Evolutionary conservation across 345 rosid species (phyloP).

Genomic region (Heritiera fomes): DNA sequence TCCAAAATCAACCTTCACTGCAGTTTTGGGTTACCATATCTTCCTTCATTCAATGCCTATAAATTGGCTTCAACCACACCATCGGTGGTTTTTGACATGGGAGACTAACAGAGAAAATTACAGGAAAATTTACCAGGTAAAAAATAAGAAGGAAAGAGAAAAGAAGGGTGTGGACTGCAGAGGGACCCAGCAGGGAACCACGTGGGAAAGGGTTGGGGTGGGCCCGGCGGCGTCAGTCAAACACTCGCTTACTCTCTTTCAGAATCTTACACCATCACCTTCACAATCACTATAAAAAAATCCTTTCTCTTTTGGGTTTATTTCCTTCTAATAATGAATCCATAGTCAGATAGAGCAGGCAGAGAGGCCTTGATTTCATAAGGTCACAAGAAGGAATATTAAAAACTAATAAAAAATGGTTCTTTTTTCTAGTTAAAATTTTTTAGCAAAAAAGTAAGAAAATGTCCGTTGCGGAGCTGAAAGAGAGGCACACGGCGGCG

Average conservation of each 20-base stretch:
- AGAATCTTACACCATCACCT: constrained; percentile 7
- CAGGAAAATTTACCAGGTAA: not conserved
- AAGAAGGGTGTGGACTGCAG: not conserved
- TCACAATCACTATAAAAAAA: constrained; percentile 1
- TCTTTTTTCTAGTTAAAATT: not conserved
- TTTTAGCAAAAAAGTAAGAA: constrained; percentile 22
- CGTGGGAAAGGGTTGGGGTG: constrained; percentile 15
- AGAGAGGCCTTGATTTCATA: constrained; percentile 16
- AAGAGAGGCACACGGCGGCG: constrained; percentile 77
- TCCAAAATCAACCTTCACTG: too few species aligned
- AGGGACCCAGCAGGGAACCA: constrained; percentile 1
- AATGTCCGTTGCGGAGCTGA: constrained; percentile 90
- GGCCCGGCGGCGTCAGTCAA: constrained; percentile 42
- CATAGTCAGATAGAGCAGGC: not conserved
- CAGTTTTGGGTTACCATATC: too few species aligned
- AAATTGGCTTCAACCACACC: not conserved
- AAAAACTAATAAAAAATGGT: constrained; percentile 7
- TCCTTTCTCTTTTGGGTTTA: constrained; percentile 13
- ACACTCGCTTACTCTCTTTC: constrained; percentile 8
- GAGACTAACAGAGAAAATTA: not conserved
- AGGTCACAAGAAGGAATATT: not conserved
- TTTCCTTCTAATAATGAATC: constrained; percentile 19
- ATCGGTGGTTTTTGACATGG: not conserved
- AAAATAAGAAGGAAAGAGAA: not conserved
- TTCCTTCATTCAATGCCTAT: not conserved